Evolutionary conservation across 1,284 basidiomycete genomes (phyloP), one percentile per base, ranked within the genome.

Genomic region (Bjerkandera adusta): DNA sequence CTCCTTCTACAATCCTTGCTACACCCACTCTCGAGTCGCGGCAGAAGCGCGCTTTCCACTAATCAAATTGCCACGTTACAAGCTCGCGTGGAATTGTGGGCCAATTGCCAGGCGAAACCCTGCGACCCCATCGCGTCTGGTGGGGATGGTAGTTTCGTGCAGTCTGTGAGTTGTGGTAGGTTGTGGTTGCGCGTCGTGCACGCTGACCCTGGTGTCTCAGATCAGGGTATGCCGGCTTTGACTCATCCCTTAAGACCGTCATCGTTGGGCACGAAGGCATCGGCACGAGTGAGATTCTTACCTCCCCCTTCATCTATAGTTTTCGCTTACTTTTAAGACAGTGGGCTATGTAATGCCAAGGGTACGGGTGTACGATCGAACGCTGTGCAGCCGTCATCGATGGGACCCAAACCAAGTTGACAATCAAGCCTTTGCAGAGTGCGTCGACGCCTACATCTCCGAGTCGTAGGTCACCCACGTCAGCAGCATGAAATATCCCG

Each of bases 61-160:
- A 11, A 56, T 3, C 64, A 72, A 51, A 62, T 73, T 38, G 34
- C 53, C 0, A 24, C 59, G 2, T 73, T 66, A 58, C 64, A 69
- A 66, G 7, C 41, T 57, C 18, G 53, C 52, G 10, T 71, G 70
- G 70, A 49, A 50, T 12, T 71, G 70, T 49, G 68, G 68, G 57
- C 62, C 24, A 62, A 63, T 48, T 69, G 64, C 55, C 46, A 72
- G 18, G 74, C 72, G 5, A 83, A 81, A 54, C 56, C 58, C 5
- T 86, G 85, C 56, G 34, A 71, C 13, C 76, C 81, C 1, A 63
- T 79, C 3, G 82, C 81, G n/a, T 71, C 81, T 1, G 85, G 84
- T 24, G 83, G 83, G 1, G 73, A 86, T 53, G 81, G 81, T 1
- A 48, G 54, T 5, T 39, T 39, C 10, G 63, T 71, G 1, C 83